These are phyloP conservation scores for Amanita subjunquillea DNA, from an alignment of 768 basidiomycete genomes.

Conservation along the genomic window DNA sequence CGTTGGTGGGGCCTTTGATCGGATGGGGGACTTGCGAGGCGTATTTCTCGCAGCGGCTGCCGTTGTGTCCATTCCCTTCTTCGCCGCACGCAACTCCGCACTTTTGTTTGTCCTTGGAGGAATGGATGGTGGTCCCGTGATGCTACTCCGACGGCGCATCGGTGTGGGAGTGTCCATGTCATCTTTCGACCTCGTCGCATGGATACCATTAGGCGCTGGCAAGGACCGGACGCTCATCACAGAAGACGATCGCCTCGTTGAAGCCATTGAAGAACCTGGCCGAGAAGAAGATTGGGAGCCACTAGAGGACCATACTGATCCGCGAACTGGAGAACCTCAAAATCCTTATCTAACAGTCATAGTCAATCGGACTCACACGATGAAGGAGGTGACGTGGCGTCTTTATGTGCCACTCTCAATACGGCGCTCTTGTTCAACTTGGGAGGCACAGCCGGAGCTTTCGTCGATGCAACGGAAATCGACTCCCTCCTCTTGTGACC, in stretches of 20 bases:
- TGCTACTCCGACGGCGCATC: slow-evolving; percentile 51
- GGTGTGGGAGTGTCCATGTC: slow-evolving; percentile 7
- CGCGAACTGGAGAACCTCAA: slow-evolving; percentile 29
- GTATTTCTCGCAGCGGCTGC: slow-evolving; percentile 25
- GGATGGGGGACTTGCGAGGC: slow-evolving; percentile 19
- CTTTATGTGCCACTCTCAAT: slow-evolving; percentile 45
- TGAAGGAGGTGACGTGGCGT: slow-evolving; percentile 51
- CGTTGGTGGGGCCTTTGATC: slow-evolving; percentile 22
- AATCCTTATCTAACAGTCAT: neutral
- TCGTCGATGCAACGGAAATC: slow-evolving; percentile 58
- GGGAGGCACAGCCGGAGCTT: slow-evolving; percentile 57
- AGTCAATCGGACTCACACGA: slow-evolving; percentile 44
- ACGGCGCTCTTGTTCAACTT: slow-evolving; percentile 75
- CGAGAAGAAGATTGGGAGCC: neutral
- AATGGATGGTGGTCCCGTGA: slow-evolving; percentile 47
- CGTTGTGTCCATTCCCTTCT: slow-evolving; percentile 45
- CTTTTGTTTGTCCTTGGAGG: slow-evolving; percentile 65
- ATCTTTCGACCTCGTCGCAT: neutral
- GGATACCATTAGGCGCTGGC: neutral
- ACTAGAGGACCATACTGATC: slow-evolving; percentile 15
- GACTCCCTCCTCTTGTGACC: slow-evolving; percentile 76
- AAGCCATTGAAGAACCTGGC: slow-evolving; percentile 1
- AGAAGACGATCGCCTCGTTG: neutral
- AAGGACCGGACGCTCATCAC: neutral
- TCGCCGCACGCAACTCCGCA: slow-evolving; percentile 59